Evolutionary conservation across 139 green algal genomes (phyloP), one percentile per base, ranked within the genome.

Genomic region (Dunaliella primolecta): DNA sequence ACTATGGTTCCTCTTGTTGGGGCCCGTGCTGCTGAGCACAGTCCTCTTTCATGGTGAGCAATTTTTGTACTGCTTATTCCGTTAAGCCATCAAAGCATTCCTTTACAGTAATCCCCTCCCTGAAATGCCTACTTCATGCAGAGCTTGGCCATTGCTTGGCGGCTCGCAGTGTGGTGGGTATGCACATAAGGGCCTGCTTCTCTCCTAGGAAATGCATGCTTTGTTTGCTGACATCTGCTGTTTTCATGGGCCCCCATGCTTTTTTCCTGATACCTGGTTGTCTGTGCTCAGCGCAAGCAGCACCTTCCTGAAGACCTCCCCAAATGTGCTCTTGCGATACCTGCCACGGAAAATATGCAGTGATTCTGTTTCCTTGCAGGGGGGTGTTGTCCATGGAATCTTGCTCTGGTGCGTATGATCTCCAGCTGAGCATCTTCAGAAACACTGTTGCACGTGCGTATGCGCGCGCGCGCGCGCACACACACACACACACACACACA

Each of bases 1-100:
- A 36, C 81, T 86, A 56, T 91, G 82, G 81, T 86, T 91, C 84
- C 27, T 93, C 0, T 75, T 93, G 11, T 36, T 90, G 36, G 90
- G 89, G 25, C 89, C 91, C 0, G 75, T 95, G n/a, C 88, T 96
- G 78, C 86, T 96, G 37, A 30, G 81, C 3, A 96, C 93, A 0
- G 88, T 95, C 3, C 81, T 94, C 7, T 84, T 94, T 0, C 92
- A 96, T 71, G 92, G n/a, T n/a, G n/a, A n/a, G n/a, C n/a, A n/a
- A n/a, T n/a, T n/a, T n/a, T n/a, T n/a, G n/a, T n/a, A n/a, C n/a
- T n/a, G n/a, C n/a, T n/a, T n/a, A n/a, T n/a, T n/a, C n/a, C n/a
- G n/a, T n/a, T n/a, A n/a, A n/a, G n/a, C n/a, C n/a, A n/a, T n/a
- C n/a, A n/a, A n/a, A n/a, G n/a, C n/a, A n/a, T n/a, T n/a, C n/a